phyloP scores from a whole-genome alignment of 257 asterid genomes.

The Fraxinus cuspidata region DNA sequence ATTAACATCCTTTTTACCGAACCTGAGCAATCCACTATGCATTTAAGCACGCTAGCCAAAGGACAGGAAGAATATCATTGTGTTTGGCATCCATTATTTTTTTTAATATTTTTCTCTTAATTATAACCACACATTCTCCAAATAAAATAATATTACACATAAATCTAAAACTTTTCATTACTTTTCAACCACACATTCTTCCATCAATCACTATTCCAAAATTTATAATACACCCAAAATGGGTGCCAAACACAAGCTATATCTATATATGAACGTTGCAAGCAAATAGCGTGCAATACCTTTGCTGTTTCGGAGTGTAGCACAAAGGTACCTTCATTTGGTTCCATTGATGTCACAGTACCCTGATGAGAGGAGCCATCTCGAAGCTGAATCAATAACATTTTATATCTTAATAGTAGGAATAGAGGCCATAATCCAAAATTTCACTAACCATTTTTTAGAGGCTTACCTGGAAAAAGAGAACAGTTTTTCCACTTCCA shows the following conservation, averaged over 20 bases:
- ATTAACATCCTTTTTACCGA: not conserved
- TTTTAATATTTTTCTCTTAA: too few species aligned
- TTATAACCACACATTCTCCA: too few species aligned
- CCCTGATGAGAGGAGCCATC: conserved; percentile 90
- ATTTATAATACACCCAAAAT: too few species aligned
- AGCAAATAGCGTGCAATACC: conserved; percentile 39
- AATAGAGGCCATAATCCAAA: not conserved
- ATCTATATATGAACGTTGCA: conserved; percentile 1
- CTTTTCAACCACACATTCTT: too few species aligned
- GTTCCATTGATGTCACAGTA: conserved; percentile 91
- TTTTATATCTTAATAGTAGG: conserved; percentile 12
- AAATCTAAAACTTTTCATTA: too few species aligned
- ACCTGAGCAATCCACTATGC: not conserved
- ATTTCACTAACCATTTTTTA: not conserved
- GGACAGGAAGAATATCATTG: not conserved
- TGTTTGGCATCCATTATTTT: too few species aligned
- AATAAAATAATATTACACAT: too few species aligned
- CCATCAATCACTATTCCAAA: too few species aligned
- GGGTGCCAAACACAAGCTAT: too few species aligned
- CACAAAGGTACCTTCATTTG: conserved; percentile 66
- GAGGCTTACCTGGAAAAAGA: conserved; percentile 59
- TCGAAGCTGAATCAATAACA: conserved; percentile 55
- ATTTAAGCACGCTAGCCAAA: conserved; percentile 6
- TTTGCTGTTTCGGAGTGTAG: conserved; percentile 66
- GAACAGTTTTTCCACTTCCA: conserved; percentile 83